Conservation (phyloP, 192 early-diverging fungal species). For the Dissophora ornata region DNA sequence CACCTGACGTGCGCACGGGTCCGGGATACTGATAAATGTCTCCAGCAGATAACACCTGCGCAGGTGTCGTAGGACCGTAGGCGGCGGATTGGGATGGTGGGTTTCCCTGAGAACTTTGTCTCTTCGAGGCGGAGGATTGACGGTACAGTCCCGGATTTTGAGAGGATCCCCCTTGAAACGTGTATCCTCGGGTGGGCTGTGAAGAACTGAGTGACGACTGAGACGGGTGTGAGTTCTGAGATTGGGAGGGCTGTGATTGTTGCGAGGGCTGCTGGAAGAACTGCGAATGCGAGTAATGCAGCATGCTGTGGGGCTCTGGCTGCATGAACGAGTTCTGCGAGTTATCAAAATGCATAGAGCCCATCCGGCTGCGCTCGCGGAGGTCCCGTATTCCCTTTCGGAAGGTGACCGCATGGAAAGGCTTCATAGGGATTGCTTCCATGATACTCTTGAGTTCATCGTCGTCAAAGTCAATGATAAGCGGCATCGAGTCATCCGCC, state of each 20-base stretch:
- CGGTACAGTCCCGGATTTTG: conserved; percentile 33
- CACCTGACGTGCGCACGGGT: neutral
- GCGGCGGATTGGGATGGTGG: neutral
- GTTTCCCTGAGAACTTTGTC: conserved; percentile 9
- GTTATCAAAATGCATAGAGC: conserved; percentile 46
- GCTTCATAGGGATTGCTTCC: conserved; percentile 58
- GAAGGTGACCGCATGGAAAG: conserved; percentile 65
- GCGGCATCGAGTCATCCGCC: conserved; percentile 59
- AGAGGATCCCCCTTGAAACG: neutral
- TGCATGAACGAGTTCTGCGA: conserved; percentile 35
- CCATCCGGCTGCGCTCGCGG: conserved; percentile 35
- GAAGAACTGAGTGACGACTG: conserved; percentile 28
- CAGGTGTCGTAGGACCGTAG: conserved; percentile 29
- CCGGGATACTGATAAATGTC: conserved; percentile 33
- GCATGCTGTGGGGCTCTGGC: conserved; percentile 33
- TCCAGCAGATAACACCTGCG: conserved; percentile 34
- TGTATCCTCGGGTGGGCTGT: conserved; percentile 19
- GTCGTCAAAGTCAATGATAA: conserved; percentile 63
- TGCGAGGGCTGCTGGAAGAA: conserved; percentile 49
- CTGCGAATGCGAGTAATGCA: conserved; percentile 30
- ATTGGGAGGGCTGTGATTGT: conserved; percentile 33
- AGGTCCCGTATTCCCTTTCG: conserved; percentile 60
- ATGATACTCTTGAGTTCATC: conserved; percentile 63
- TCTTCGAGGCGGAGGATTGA: conserved; percentile 24
- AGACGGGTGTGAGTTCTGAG: conserved; percentile 33